Base-by-base conservation (phyloP, 2,329 filamentous ascomycete genomes). In the Graphiopsis chlorocephala region DNA sequence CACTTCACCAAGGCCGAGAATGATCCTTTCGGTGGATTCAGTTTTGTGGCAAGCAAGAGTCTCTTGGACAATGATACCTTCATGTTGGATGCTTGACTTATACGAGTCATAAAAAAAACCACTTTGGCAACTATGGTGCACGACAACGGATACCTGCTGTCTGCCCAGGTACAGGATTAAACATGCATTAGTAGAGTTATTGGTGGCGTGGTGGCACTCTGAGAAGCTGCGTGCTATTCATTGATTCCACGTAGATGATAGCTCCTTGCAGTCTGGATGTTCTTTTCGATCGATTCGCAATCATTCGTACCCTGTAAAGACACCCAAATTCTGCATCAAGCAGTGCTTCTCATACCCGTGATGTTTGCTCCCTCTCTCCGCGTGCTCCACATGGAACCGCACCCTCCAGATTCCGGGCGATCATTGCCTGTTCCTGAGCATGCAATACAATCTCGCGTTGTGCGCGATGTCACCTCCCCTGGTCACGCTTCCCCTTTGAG, bases 21-120 rank as follows among this genome's bases (percentile, higher is more conserved):
- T 42, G 78, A 84, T 71, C 80, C 81, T 0, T 84, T 84, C 71
- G 82, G 82, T 14, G 82, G 82, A 0, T 84, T 84, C 70, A 84
- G 82, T 72, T 84, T 81, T 68, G 82, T 84, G 17, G 82, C 82
- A 31, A 83, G 81, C 66, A 75, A 78, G 69, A 84, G 82, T 69
- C 70, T 84, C 70, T 72, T 84, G 50, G 80, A 83, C 25, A 73
- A 68, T 48, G 73, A 75, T 20, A 67, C 72, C 29, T 75, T 74
- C 58, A 73, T 75, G 73, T 66, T 77, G n/a, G 71, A 69, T 23
- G 71, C 64, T 71, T 75, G 73, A 75, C 69, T 56, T 26, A n/a
- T 31, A 29, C 31, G 28, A 23, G 47, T 50, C 47, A 8, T 50
- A 28, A 12, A 28, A 17, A 28, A 12, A 28, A 17, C 15, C 12